Evolutionary conservation across 208 protist species (phyloP).

Genomic region (Leishmania tropica): DNA sequence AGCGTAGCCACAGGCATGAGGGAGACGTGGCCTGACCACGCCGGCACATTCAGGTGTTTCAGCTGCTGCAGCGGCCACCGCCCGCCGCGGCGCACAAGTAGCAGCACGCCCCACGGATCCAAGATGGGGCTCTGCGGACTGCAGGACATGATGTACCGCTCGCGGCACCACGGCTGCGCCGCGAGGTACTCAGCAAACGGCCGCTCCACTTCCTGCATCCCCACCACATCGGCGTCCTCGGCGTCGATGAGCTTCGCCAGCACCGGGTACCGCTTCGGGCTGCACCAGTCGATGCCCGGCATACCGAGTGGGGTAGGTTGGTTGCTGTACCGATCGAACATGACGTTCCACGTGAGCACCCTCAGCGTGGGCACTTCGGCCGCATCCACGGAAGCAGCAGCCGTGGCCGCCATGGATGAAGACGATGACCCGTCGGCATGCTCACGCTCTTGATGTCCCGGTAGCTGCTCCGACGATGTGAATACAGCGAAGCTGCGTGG

Average conservation of each 20-base stretch:
- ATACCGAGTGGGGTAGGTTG: conserved; percentile 90
- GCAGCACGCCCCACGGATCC: conserved; percentile 79
- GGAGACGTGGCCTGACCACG: conserved; percentile 85
- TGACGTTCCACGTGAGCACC: conserved; percentile 91
- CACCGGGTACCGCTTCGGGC: conserved; percentile 85
- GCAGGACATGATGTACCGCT: conserved; percentile 83
- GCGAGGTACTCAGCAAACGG: conserved; percentile 75
- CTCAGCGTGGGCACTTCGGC: conserved; percentile 37
- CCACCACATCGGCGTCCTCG: conserved; percentile 88
- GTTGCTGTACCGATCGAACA: conserved; percentile 91
- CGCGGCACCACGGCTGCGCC: conserved; percentile 70
- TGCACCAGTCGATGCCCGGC: conserved; percentile 93
- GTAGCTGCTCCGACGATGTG: background rate
- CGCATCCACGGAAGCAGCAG: background rate
- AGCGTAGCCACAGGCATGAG: conserved; percentile 82
- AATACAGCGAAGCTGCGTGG: conserved; percentile 7
- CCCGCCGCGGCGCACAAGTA: conserved; percentile 72
- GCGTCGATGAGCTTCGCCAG: conserved; percentile 68
- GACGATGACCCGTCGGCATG: background rate
- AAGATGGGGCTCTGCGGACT: conserved; percentile 51
- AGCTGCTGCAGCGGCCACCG: conserved; percentile 51
- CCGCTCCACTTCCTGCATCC: conserved; percentile 90
- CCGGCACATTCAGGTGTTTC: conserved; percentile 82
- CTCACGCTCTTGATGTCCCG: background rate
- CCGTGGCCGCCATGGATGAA: background rate